phyloP scores from a whole-genome alignment of 192 early-diverging fungal genomes.

The Allomyces macrogynus region DNA sequence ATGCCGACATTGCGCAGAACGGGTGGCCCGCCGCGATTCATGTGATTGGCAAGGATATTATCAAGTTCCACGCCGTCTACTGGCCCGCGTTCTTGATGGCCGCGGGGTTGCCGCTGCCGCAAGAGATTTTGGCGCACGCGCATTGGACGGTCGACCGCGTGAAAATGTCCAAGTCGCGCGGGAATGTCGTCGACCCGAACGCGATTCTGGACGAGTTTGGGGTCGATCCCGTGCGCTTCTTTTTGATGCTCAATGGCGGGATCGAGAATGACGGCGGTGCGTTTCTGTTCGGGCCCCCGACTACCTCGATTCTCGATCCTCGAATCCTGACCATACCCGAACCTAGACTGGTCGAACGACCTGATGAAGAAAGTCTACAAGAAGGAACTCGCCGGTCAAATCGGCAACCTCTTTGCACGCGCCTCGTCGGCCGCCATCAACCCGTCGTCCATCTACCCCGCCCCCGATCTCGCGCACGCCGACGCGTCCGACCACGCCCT shows the following conservation, averaged over 20 bases:
- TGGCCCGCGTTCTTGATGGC: conserved; percentile 96
- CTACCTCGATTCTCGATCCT: background rate
- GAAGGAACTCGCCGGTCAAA: conserved; percentile 58
- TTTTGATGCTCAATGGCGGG: conserved; percentile 76
- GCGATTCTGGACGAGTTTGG: conserved; percentile 47
- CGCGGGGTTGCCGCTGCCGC: conserved; percentile 50
- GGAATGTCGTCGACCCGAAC: conserved; percentile 80
- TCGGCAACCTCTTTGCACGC: conserved; percentile 63
- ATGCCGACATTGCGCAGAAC: conserved; percentile 2
- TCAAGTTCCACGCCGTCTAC: conserved; percentile 90
- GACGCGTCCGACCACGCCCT: conserved; percentile 10
- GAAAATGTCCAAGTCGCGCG: conserved; percentile 91
- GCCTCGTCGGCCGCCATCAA: conserved; percentile 36
- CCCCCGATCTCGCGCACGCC: conserved; percentile 11
- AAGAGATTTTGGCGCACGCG: conserved; percentile 69
- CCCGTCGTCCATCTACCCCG: conserved; percentile 22
- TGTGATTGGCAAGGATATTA: conserved; percentile 87
- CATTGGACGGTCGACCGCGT: conserved; percentile 78
- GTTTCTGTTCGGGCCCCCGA: background rate
- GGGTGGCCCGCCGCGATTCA: conserved; percentile 52
- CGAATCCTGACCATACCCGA: too few species aligned
- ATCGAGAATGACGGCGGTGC: conserved; percentile 60
- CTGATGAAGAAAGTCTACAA: conserved; percentile 46
- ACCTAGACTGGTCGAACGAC: conserved; percentile 44
- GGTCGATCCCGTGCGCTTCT: conserved; percentile 74